phyloP scores from a whole-genome alignment of 192 early-diverging fungal genomes.

The Coemansia sp. region DNA sequence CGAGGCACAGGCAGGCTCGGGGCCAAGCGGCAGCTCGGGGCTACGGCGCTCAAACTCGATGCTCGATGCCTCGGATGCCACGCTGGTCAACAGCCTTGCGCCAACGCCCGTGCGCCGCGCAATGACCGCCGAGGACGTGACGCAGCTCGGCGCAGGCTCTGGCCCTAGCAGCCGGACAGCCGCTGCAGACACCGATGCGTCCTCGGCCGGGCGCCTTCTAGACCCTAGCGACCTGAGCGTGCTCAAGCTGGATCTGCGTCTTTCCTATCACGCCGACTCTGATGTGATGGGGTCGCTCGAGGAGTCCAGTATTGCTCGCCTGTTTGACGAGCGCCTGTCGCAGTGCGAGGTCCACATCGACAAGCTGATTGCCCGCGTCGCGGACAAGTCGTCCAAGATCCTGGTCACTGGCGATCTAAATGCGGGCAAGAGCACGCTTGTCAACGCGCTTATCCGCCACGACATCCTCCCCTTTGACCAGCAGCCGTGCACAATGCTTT shows the following conservation, averaged over 20 bases:
- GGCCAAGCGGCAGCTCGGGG: conserved; percentile 1
- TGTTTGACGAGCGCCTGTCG: conserved; percentile 65
- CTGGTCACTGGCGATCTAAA: conserved; percentile 98
- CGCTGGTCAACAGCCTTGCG: conserved; percentile 11
- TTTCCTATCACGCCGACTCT: conserved; percentile 61
- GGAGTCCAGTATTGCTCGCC: conserved; percentile 65
- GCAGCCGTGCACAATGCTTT: conserved; percentile 95
- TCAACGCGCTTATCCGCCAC: conserved; percentile 89
- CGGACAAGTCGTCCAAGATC: conserved; percentile 89
- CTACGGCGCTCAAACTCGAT: conserved; percentile 38
- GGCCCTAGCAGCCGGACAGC: conserved; percentile 10
- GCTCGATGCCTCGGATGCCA: conserved; percentile 17
- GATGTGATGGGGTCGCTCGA: conserved; percentile 64
- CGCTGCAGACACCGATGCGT: conserved; percentile 8
- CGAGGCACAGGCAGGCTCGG: conserved; percentile 3
- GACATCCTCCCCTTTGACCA: conserved; percentile 93
- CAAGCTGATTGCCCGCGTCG: conserved; percentile 78
- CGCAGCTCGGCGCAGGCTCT: conserved; percentile 4
- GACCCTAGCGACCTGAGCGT: conserved; percentile 49
- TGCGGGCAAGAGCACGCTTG: conserved; percentile 95
- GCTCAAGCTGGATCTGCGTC: conserved; percentile 67
- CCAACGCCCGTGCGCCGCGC: conserved; percentile 30
- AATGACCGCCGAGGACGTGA: conserved; percentile 27
- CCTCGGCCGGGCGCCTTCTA: conserved; percentile 6
- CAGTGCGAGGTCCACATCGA: conserved; percentile 75